Percentiles rank a stretch among this genome's conserved stretches.
Evolutionary conservation across 2,329 filamentous ascomycete species (phyloP).

Genomic region (Stachybotrys chartarum): DNA sequence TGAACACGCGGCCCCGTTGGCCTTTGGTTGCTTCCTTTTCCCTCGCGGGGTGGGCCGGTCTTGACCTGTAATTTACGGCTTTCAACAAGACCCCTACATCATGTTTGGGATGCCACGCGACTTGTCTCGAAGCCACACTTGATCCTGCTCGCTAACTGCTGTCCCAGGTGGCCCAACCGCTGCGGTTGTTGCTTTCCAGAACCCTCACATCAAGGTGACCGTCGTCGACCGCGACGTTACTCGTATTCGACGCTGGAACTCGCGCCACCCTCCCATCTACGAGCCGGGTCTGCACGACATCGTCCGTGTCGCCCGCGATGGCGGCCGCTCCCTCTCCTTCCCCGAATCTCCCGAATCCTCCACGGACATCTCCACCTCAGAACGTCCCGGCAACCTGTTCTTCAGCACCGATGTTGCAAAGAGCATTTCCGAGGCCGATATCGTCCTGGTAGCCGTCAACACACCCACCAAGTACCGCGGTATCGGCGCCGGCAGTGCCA

Average conservation of each 20-base stretch:
- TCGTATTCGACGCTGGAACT: constrained; percentile 68
- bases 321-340: constrained; percentile 37
- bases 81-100: too few species aligned
- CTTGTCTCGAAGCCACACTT: neutral
- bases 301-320: constrained; percentile 57
- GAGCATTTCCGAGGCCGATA: constrained; percentile 59
- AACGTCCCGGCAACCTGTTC: constrained; percentile 58
- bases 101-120: neutral
- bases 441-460: constrained; percentile 72
- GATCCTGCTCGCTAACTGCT: neutral
- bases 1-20: neutral
- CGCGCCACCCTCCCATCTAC: constrained; percentile 65
- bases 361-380: constrained; percentile 23
- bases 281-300: constrained; percentile 66
- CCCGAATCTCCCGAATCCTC: constrained; percentile 22
- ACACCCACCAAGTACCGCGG: constrained; percentile 71
- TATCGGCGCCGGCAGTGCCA: constrained; percentile 61
- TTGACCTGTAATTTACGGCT: too few species aligned
- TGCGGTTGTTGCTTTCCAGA: constrained; percentile 66
- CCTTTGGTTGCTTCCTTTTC: neutral
- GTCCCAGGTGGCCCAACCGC: constrained; percentile 62
- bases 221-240: constrained; percentile 64
- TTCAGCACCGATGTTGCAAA: constrained; percentile 63
- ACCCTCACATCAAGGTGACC: constrained; percentile 62
- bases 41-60: too few species aligned